phyloP scores from a whole-genome alignment of 495 filamentous ascomycete genomes.

The Tuber borchii region DNA sequence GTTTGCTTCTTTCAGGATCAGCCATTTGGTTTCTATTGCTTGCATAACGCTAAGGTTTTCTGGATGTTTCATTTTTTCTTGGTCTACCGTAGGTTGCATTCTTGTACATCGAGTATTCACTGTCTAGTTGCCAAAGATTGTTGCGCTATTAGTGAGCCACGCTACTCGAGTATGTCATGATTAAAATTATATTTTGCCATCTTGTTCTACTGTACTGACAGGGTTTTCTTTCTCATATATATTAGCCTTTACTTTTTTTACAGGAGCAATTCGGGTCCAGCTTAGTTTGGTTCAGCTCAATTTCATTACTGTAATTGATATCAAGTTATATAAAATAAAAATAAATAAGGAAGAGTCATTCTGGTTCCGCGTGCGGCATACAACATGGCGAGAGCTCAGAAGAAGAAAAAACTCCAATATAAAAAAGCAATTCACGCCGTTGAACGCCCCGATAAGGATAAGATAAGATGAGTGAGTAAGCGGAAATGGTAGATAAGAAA shows the following conservation, averaged over 20 bases:
- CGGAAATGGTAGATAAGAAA: background rate
- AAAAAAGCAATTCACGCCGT: background rate
- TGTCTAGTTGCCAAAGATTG: background rate
- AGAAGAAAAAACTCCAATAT: background rate
- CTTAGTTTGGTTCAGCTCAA: background rate
- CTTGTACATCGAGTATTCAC: background rate
- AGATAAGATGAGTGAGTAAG: background rate
- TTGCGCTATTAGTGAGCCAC: background rate
- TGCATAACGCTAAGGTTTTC: conserved; percentile 19
- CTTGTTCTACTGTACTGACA: background rate
- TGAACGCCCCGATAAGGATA: conserved; percentile 3
- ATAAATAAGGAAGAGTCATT: background rate
- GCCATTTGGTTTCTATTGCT: conserved; percentile 13
- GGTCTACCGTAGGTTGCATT: background rate
- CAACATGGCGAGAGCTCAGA: conserved; percentile 3
- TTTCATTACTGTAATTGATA: background rate
- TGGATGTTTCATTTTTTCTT: background rate
- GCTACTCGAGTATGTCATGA: background rate
- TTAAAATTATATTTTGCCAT: background rate
- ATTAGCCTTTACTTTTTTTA: background rate
- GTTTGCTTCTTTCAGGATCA: conserved; percentile 2
- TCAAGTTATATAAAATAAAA: background rate
- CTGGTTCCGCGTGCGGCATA: conserved; percentile 10
- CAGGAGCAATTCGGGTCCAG: background rate
- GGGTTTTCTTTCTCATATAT: background rate